Conservation (phyloP, 306 rosid species). For the Ziziphus jujuba region DNA sequence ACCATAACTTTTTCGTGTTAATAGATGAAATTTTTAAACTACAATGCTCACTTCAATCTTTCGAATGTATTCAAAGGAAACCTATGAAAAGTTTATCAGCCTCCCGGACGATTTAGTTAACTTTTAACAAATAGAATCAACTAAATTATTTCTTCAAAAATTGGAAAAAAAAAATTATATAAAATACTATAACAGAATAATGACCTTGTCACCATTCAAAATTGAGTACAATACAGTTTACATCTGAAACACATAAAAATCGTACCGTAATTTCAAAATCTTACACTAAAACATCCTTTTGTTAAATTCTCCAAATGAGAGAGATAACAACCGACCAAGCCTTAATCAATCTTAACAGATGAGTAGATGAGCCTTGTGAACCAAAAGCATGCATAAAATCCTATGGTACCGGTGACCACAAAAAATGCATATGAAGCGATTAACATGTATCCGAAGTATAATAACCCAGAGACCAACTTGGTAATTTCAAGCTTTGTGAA, state of each 20-base stretch:
- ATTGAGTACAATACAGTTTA: conserved; percentile 66
- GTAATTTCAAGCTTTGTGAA: conserved; percentile 99
- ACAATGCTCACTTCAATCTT: too few species aligned
- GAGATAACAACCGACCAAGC: conserved; percentile 26
- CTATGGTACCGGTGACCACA: conserved; percentile 93
- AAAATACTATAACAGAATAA: conserved; percentile 57
- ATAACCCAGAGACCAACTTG: conserved; percentile 76
- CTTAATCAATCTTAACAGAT: conserved; percentile 89
- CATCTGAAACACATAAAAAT: conserved; percentile 51
- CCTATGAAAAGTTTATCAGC: too few species aligned
- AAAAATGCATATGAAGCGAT: conserved; percentile 93
- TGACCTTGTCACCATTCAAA: conserved; percentile 56
- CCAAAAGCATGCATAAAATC: conserved; percentile 96
- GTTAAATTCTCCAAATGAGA: conserved; percentile 36
- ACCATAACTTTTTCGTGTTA: too few species aligned
- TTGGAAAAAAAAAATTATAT: conserved; percentile 30
- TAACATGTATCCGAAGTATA: conserved; percentile 94
- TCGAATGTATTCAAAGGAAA: too few species aligned
- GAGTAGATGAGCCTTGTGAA: conserved; percentile 98
- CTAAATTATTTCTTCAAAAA: background rate
- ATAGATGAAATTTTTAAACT: too few species aligned
- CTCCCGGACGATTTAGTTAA: too few species aligned
- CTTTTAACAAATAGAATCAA: background rate
- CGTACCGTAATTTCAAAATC: conserved; percentile 55
- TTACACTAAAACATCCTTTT: conserved; percentile 45